phyloP scores from a whole-genome alignment of 495 filamentous ascomycete species.

The Trichoderma reesei region DNA sequence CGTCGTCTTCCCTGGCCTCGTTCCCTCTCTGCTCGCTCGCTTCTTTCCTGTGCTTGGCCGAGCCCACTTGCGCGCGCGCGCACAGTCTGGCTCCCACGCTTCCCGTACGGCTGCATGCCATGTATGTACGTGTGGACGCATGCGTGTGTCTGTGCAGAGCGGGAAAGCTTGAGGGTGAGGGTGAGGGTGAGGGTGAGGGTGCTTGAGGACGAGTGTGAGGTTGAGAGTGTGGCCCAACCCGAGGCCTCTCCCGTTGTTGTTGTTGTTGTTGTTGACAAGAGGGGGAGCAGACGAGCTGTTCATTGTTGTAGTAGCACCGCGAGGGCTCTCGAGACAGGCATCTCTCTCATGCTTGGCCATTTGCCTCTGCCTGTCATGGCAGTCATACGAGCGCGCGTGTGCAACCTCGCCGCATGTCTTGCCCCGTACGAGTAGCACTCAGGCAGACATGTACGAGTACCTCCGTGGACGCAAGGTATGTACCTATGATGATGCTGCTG shows the following conservation, averaged over 20 bases:
- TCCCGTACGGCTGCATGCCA: background rate
- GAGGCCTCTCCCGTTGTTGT: background rate
- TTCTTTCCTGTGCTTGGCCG: no score
- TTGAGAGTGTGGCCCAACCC: background rate
- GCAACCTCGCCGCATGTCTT: no score
- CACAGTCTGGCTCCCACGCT: background rate
- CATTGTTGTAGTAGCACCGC: no score
- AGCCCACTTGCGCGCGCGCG: background rate
- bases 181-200: background rate
- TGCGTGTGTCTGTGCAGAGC: background rate
- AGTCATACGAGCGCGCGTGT: no score
- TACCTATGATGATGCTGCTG: background rate
- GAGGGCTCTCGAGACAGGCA: no score
- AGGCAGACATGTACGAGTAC: no score
- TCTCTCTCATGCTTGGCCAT: no score
- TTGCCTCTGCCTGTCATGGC: no score
- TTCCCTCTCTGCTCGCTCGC: background rate
- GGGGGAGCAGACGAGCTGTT: background rate
- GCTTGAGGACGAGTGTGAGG: background rate
- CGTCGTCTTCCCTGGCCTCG: background rate
- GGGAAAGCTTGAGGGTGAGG: background rate
- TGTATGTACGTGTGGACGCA: background rate
- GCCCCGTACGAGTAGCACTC: no score
- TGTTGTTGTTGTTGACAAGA: no score
- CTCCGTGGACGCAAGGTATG: background rate